Base-by-base conservation (phyloP, 139 green algal species). In the Haematococcus lacustris region DNA sequence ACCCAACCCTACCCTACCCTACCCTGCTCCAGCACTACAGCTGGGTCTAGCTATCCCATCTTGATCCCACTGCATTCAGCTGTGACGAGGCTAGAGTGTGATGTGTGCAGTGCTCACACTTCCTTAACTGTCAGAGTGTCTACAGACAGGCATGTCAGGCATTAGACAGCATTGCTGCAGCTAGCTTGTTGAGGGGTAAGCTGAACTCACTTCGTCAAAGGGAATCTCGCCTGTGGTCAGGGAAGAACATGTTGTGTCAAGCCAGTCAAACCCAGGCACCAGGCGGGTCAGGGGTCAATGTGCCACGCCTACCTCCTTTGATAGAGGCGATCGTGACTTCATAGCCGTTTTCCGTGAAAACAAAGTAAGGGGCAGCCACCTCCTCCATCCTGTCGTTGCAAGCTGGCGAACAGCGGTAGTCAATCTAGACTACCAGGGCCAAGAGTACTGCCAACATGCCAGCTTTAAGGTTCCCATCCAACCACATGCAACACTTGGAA, bases 171-270 rank as follows among this genome's bases (percentile, higher is more conserved):
- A n/a, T n/a, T n/a, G n/a, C n/a, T n/a, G n/a, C n/a, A n/a, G n/a
- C n/a, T n/a, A n/a, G n/a, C n/a, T n/a, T n/a, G n/a, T n/a, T n/a
- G n/a, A n/a, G n/a, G n/a, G n/a, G n/a, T n/a, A n/a, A n/a, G n/a
- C 23, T 6, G 63, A 6, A 53, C 57, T 59, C 53, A 32, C 57
- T 1, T 81, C 71, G 28, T 84, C 79, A 37, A 84, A 68, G 3
- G 79, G 79, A 4, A 84, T 38, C 66, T 81, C 73, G 23, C 79
- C 78, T 62, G 51, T 28, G 32, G 3, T 25, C 51, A 62, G 3
- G 51, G 47, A 28, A 57, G 13, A 57, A 9, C 51, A 62, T 25
- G n/a, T n/a, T n/a, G n/a, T n/a, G n/a, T n/a, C n/a, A 25, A 62
- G 13, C 25, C 51, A 28, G 51, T 62, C 25, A 9, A 62, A 4